phyloP scores from a whole-genome alignment of 1,284 basidiomycete species.

The Ceratobasidium sp. region DNA sequence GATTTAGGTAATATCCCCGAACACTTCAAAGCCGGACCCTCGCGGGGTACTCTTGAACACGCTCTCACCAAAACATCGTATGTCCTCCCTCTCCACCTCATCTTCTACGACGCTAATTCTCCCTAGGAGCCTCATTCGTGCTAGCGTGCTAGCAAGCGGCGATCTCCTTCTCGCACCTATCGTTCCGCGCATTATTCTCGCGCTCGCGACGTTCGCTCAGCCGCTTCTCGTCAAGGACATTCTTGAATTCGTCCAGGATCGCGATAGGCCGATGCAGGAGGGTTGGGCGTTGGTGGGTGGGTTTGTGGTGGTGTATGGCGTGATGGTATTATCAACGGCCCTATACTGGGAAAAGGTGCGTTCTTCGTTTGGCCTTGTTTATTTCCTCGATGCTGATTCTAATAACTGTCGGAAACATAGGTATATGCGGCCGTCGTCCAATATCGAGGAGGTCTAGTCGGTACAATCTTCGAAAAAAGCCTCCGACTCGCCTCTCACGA shows the following conservation, averaged over 20 bases:
- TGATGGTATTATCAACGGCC: constrained; percentile 51
- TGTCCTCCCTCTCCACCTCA: neutral
- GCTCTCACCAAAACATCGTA: constrained; percentile 1
- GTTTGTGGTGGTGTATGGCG: constrained; percentile 51
- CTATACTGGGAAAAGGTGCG: constrained; percentile 54
- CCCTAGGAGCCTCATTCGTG: constrained; percentile 26
- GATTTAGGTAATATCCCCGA: constrained; percentile 29
- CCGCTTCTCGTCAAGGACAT: constrained; percentile 52
- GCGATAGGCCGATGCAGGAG: constrained; percentile 43
- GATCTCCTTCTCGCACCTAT: constrained; percentile 48
- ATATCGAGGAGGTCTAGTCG: constrained; percentile 48
- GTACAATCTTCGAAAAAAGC: constrained; percentile 46
- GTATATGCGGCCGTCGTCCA: constrained; percentile 41
- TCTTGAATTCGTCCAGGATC: constrained; percentile 50
- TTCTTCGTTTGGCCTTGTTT: neutral
- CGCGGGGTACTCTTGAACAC: constrained; percentile 16
- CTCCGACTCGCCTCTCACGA: constrained; percentile 43
- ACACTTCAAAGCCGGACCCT: constrained; percentile 2
- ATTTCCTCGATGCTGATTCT: constrained; percentile 29
- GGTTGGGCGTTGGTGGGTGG: constrained; percentile 54
- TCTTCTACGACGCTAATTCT: neutral
- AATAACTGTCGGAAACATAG: constrained; percentile 12
- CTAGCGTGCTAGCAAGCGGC: constrained; percentile 43
- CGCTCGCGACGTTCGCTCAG: constrained; percentile 53
- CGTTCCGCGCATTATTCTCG: constrained; percentile 51